Base-by-base conservation (phyloP, 176 grass and related monocot genomes). In the Oryza brachyantha region DNA sequence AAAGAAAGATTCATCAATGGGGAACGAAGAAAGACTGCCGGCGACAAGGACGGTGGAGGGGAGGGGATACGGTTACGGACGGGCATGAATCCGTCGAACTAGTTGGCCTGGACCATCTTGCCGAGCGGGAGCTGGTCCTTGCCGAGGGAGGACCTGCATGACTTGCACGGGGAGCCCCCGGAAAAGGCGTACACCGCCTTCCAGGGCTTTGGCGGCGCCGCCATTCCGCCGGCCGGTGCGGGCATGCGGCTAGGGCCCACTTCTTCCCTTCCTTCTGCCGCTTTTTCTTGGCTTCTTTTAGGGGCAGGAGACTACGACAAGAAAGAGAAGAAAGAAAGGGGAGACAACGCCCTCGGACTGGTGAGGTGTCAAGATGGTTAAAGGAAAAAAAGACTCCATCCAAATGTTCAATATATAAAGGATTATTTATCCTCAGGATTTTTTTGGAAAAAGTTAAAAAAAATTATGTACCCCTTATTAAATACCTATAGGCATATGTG, bases 81-180 rank as follows among this genome's bases (percentile, higher is more conserved):
- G 73, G 92, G 95, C 95, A 98, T 98, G 74, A 92, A 92, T 21
- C 95, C 95, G 50, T 94, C 92, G 89, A 98, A 98, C 85, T 94
- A 92, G 27, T 92, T 81, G 46, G 95, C 91, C 78, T 82, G 71
- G 27, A 92, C 92, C 95, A 98, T 98, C 89, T 92, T 98, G 65
- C 95, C 92, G 43, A 98, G 85, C 61, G 89, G 92, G 36, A 94
- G 76, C 66, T 90, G 85, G 72, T 98, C 92, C 81, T 92, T 94
- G 61, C 38, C 85, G 78, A 98, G 94, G 76, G 89, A 38, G 67
- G 70, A 86, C 85, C 86, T 86, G 88, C 95, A 98, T 1, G 89
- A 73, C 83, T 98, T 98, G 89, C 95, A 97, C 28, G 95, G 92
- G 12, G 95, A 92, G 64, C 92, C 70, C 28, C 91, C 95, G 0